These are phyloP conservation scores for Mycena leptocephala DNA, from an alignment of 768 basidiomycete genomes.

Conservation along the genomic window DNA sequence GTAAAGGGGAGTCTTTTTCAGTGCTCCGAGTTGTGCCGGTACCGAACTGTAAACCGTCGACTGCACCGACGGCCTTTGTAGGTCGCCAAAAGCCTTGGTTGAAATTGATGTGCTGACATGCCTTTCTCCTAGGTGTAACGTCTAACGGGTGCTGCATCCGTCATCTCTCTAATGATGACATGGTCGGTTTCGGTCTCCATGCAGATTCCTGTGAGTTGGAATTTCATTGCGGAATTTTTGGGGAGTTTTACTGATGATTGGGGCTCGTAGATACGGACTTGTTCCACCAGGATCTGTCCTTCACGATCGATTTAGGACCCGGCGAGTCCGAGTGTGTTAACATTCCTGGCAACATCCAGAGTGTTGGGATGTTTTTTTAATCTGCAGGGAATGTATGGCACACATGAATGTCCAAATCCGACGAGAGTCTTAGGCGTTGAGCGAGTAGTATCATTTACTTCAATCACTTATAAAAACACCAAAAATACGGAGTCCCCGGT, in stretches of 20 bases:
- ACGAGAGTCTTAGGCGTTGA: no score
- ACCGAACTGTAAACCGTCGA: conserved; percentile 3
- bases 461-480: no score
- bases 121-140: not conserved
- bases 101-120: not conserved
- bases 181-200: not conserved
- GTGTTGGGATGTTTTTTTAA: not conserved
- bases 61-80: not conserved
- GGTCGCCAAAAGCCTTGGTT: not conserved
- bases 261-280: not conserved
- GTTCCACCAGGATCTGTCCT: not conserved
- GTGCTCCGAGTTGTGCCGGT: conserved; percentile 3
- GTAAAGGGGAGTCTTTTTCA: not conserved
- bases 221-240: not conserved
- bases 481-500: no score
- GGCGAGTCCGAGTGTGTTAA: conserved; percentile 5
- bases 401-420: no score
- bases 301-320: not conserved
- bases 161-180: not conserved
- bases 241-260: not conserved
- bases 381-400: no score
- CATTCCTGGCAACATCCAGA: conserved; percentile 8
- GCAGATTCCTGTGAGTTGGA: not conserved
- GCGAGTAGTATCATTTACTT: no score
- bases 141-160: conserved; percentile 3